A percentile compares a stretch with the other conserved stretches of the same genome.
These are phyloP conservation scores for Termitomyces sp. DNA, from an alignment of 768 basidiomycete genomes.

Conservation along the genomic window DNA sequence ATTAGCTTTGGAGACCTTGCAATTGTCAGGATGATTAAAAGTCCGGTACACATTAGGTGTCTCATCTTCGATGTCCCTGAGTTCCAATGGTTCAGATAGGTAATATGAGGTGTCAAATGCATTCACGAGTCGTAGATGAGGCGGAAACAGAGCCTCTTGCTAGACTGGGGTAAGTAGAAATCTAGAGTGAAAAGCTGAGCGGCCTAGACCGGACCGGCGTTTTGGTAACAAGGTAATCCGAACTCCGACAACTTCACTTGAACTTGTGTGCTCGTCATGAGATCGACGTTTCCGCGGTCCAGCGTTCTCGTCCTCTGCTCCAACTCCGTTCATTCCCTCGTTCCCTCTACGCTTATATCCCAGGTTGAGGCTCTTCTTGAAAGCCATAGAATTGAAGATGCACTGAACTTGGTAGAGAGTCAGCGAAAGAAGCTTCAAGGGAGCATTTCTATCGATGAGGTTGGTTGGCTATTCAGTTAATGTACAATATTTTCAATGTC, in stretches of 20 bases:
- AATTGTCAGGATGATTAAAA: slow-evolving; percentile 1
- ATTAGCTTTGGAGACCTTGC: background rate
- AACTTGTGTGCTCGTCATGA: slow-evolving; percentile 6
- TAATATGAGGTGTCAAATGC: background rate
- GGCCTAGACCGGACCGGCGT: background rate
- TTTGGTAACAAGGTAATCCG: background rate
- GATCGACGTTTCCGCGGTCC: slow-evolving; percentile 57
- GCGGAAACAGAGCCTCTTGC: background rate
- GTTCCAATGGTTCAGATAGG: background rate
- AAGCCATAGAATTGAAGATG: slow-evolving; percentile 59
- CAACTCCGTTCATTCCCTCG: slow-evolving; percentile 57
- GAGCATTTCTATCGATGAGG: slow-evolving; percentile 50
- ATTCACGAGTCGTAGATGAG: background rate
- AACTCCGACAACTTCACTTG: background rate
- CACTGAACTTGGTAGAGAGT: slow-evolving; percentile 53
- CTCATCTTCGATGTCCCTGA: no score
- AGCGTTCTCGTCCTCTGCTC: slow-evolving; percentile 57
- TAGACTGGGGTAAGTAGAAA: background rate
- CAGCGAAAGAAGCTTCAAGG: slow-evolving; percentile 52
- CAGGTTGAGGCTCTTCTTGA: slow-evolving; percentile 68
- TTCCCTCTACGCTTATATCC: slow-evolving; percentile 66
- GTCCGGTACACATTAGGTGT: background rate
- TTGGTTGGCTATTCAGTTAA: slow-evolving; percentile 15
- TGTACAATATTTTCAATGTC: background rate
- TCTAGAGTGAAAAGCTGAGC: background rate